These are phyloP conservation scores for Beta macrorhiza DNA, from an alignment of 179 eudicot species.

Conservation along the genomic window DNA sequence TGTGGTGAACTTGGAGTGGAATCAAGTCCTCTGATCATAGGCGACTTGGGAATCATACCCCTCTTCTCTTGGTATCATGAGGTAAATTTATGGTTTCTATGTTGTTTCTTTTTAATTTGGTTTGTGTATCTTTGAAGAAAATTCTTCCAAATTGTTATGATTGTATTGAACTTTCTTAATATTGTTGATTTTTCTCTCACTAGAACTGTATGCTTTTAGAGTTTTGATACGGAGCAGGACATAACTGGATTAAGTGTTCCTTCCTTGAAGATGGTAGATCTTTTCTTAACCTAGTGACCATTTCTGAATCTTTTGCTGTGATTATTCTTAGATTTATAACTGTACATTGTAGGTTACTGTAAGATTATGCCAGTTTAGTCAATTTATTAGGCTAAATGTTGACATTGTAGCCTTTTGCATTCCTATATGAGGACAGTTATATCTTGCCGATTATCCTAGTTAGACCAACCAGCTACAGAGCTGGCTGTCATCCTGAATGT, in stretches of 20 bases:
- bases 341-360: neutral
- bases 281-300: slow-evolving; percentile 38
- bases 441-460: neutral
- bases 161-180: slow-evolving; percentile 6
- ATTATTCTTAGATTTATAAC: neutral
- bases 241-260: slow-evolving; percentile 58
- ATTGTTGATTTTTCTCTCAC: slow-evolving; percentile 16
- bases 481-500: neutral
- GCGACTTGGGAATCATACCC: slow-evolving; percentile 62
- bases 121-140: slow-evolving; percentile 11
- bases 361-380: neutral
- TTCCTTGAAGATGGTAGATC: slow-evolving; percentile 62
- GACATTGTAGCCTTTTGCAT: neutral
- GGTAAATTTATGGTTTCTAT: slow-evolving; percentile 29
- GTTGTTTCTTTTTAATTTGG: neutral
- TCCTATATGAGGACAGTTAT: neutral
- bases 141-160: neutral
- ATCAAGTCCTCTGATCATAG: slow-evolving; percentile 49
- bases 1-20: slow-evolving; percentile 60
- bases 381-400: neutral
- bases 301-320: slow-evolving; percentile 20
- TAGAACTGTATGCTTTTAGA: slow-evolving; percentile 38
- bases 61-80: slow-evolving; percentile 72
- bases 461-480: neutral
- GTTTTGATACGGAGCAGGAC: slow-evolving; percentile 65